These are phyloP conservation scores for Kwoniella sp. DNA, from an alignment of 768 basidiomycete species.

Conservation along the genomic window DNA sequence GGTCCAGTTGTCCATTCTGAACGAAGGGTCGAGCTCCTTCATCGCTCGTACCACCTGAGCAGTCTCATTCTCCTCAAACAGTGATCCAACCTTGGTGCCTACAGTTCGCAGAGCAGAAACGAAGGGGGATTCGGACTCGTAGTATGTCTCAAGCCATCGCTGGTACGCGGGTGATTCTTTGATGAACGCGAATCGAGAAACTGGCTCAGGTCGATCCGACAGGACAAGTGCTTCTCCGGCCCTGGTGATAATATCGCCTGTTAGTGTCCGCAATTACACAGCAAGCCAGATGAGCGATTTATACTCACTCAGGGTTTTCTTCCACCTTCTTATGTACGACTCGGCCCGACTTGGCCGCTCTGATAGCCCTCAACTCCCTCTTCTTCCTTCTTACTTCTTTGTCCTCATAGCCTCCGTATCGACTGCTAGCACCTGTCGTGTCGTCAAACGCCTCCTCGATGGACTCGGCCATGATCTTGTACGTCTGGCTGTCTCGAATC, in stretches of 20 bases:
- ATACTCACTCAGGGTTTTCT: constrained; percentile 77
- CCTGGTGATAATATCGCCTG: constrained; percentile 56
- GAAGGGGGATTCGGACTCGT: constrained; percentile 91
- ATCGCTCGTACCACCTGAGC: constrained; percentile 90
- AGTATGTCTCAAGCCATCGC: constrained; percentile 62
- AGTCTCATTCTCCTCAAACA: constrained; percentile 92
- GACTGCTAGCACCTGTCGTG: constrained; percentile 63
- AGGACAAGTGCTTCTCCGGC: constrained; percentile 83
- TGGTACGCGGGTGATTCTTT: constrained; percentile 46
- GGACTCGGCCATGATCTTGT: constrained; percentile 86
- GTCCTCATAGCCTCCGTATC: constrained; percentile 94
- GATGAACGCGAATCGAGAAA: constrained; percentile 39
- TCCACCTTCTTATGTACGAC: constrained; percentile 61
- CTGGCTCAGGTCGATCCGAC: constrained; percentile 52
- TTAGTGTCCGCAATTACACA: background rate
- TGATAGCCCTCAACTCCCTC: constrained; percentile 75
- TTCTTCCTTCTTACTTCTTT: constrained; percentile 82
- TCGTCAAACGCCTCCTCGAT: constrained; percentile 91
- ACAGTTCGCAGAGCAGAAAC: constrained; percentile 77
- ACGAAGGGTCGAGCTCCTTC: constrained; percentile 82
- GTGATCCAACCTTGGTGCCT: constrained; percentile 79
- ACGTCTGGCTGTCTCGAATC: constrained; percentile 92
- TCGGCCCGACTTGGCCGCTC: constrained; percentile 74
- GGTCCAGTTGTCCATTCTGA: constrained; percentile 82
- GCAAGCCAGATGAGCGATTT: constrained; percentile 7